phyloP scores from a whole-genome alignment of 345 rosid species.

The Linum lewisii region DNA sequence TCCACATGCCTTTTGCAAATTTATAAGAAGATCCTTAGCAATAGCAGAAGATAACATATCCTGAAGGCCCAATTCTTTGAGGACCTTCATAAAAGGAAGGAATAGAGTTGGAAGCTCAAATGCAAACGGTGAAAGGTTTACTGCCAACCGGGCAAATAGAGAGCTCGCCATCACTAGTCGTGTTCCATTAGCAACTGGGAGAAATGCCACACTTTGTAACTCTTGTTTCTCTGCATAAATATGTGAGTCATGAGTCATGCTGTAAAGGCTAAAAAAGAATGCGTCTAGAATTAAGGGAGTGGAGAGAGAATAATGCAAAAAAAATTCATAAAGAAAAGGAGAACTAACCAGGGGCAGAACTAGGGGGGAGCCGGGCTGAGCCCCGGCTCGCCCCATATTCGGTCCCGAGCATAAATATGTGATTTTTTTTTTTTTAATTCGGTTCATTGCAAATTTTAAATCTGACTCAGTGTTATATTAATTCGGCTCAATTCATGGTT shows the following conservation, averaged over 20 bases:
- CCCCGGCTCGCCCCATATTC: no score
- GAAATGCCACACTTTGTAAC: conserved; percentile 68
- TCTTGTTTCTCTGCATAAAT: conserved; percentile 47
- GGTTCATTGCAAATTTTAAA: no score
- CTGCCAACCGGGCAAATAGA: conserved; percentile 65
- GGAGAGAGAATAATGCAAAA: neutral
- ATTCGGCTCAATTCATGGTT: no score
- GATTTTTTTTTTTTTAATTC: no score
- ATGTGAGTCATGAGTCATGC: neutral
- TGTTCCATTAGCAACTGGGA: conserved; percentile 93
- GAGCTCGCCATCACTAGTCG: conserved; percentile 67
- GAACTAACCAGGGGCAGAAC: no score
- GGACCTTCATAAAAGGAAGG: conserved; percentile 71
- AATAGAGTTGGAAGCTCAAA: conserved; percentile 75
- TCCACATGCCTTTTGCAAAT: conserved; percentile 72
- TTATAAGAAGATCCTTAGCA: conserved; percentile 60
- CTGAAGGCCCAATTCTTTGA: conserved; percentile 81
- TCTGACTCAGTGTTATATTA: no score
- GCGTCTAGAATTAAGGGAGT: neutral
- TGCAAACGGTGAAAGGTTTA: conserved; percentile 86
- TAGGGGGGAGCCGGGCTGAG: no score
- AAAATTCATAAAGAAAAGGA: no score
- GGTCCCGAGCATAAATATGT: no score
- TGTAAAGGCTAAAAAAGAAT: neutral
- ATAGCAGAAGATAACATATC: conserved; percentile 59